Conservation (phyloP, 305 asterid genomes). For the Fraxinus greggii region DNA sequence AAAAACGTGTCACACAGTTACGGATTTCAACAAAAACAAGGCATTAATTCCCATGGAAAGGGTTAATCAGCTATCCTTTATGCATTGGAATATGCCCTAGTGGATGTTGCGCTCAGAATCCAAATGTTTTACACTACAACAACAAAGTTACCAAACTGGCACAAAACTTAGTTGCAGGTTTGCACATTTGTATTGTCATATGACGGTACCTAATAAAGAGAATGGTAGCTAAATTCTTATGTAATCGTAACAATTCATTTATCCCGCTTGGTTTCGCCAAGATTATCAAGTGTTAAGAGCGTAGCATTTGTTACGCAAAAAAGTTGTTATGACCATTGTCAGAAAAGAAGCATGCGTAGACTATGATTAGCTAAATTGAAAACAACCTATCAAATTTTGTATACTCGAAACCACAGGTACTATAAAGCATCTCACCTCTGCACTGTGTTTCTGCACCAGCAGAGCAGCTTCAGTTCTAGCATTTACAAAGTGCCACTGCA, state of each 20-base stretch:
- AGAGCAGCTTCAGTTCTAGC: constrained; percentile 75
- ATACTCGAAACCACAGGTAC: neutral
- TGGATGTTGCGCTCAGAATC: neutral
- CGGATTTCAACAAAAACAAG: neutral
- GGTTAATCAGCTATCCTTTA: neutral
- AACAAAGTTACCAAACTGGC: neutral
- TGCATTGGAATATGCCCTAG: constrained; percentile 5
- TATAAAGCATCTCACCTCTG: constrained; percentile 56
- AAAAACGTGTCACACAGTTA: neutral
- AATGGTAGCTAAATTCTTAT: neutral
- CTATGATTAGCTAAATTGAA: neutral
- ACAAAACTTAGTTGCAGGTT: neutral
- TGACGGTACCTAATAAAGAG: constrained; percentile 8
- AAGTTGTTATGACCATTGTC: constrained; percentile 1
- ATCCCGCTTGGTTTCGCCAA: neutral
- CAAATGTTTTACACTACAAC: neutral
- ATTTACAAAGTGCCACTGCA: constrained; percentile 92
- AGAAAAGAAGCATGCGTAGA: constrained; percentile 5
- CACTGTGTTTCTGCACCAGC: constrained; percentile 66
- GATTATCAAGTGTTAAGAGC: constrained; percentile 2
- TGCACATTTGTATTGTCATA: constrained; percentile 1
- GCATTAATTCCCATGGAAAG: neutral
- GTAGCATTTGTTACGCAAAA: neutral
- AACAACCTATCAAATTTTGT: neutral
- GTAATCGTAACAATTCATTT: neutral